Percentiles rank a stretch among this genome's conserved stretches.
Conservation (phyloP, 371 early-diverging fungal genomes). For the Choanephora cucurbitarum region DNA sequence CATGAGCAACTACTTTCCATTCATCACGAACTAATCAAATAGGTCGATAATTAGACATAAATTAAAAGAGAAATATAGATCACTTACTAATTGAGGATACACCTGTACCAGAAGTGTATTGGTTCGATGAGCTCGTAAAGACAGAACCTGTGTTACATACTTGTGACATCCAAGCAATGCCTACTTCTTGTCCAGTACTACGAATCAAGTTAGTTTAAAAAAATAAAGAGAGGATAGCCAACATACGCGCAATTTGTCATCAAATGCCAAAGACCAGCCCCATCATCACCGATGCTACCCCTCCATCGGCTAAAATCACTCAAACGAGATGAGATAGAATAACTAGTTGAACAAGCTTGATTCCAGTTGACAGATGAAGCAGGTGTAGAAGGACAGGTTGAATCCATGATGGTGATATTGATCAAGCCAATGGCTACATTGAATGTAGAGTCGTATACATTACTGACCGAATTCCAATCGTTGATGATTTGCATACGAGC, state of each 20-base stretch:
- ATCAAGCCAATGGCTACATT: conserved; percentile 88
- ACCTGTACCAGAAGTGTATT: conserved; percentile 82
- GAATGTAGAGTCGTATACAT: conserved; percentile 85
- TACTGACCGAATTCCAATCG: conserved; percentile 78
- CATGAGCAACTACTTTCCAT: conserved; percentile 98
- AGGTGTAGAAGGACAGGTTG: conserved; percentile 57
- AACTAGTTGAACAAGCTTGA: conserved; percentile 68
- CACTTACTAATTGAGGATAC: conserved; percentile 77
- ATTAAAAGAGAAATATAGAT: not conserved
- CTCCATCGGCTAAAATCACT: conserved; percentile 93
- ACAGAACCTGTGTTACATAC: conserved; percentile 64
- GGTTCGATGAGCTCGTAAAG: conserved; percentile 1
- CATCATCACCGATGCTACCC: conserved; percentile 63
- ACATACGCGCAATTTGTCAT: conserved; percentile 84
- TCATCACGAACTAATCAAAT: conserved; percentile 65
- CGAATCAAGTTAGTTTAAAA: not conserved
- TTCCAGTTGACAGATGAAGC: conserved; percentile 68
- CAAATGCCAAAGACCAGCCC: conserved; percentile 94
- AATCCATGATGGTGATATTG: conserved; percentile 73
- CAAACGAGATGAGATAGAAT: conserved; percentile 76
- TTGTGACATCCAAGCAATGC: conserved; percentile 90
- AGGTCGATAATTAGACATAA: not conserved
- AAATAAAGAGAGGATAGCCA: not conserved
- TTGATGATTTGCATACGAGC: conserved; percentile 76
- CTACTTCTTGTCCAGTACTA: conserved; percentile 83